Evolutionary conservation across 768 basidiomycete genomes (phyloP), one percentile per base, ranked within the genome.

Genomic region (Trametes cubensis): DNA sequence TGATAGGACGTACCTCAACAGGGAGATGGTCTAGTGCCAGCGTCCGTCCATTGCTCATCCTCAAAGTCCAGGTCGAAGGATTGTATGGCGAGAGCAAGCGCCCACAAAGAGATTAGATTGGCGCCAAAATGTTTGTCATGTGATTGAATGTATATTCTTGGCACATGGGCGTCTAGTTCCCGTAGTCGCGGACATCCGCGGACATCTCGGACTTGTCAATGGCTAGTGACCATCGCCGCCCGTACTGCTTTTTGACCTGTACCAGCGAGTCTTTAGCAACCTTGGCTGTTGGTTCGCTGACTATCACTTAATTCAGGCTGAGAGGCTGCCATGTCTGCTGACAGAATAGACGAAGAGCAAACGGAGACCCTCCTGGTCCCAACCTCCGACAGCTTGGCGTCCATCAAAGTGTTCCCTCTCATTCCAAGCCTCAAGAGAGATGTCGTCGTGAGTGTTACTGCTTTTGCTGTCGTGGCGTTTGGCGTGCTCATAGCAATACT

Each of bases 391-490:
- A 75, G 78, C 62, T 72, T 90, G 10, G 83, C 84, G 6, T 77
- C 85, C 2, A 79, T 90, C 67, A 85, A 83, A 67, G 91, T 94
- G 39, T 94, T 89, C 72, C 91, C 91, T n/a, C 79, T 92, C 25
- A 90, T 94, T 63, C 85, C 85, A 21, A 81, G 84, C 62, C 69
- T 94, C 46, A 89, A 86, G 71, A 83, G 78, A 58, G 90, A 93
- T 73, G 81, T 88, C 21, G 80, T 78, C 15, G 91, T 91, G 71
- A 72, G 87, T 77, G 7, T 30, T 50, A 46, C 44, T 39, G 28
- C n/a, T 58, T 39, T 62, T n/a, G 20, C n/a, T 28, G n/a, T 30
- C 34, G 34, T 7, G 17, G 18, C 50, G 13, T 14, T 42, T 15
- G 18, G 34, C 15, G 48, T 28, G 14, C 8, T 17, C 23, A 61